Evolutionary conservation across 1,139 yeast species (phyloP).

Genomic region (Taiozyma sp.): DNA sequence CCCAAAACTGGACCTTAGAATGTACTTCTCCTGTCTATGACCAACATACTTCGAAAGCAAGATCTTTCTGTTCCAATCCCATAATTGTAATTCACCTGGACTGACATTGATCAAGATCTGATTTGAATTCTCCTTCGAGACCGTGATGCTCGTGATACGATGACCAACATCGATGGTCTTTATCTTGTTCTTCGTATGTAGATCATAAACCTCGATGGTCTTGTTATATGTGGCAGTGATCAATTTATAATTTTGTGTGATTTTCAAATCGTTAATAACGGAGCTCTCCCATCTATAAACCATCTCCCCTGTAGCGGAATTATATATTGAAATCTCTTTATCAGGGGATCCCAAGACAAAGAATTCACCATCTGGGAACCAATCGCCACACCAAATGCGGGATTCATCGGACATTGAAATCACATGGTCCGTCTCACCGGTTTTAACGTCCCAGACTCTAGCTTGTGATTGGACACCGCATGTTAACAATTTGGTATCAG

Average conservation of each 20-base stretch:
- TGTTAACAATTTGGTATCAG: constrained; percentile 54
- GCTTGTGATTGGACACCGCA: constrained; percentile 65
- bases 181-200: constrained; percentile 28
- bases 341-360: constrained; percentile 80
- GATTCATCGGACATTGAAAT: constrained; percentile 20
- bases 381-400: constrained; percentile 65
- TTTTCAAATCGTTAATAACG: constrained; percentile 65
- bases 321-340: constrained; percentile 61
- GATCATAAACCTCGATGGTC: constrained; percentile 50
- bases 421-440: constrained; percentile 25
- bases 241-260: constrained; percentile 62
- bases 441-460: constrained; percentile 55
- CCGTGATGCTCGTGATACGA: constrained; percentile 43
- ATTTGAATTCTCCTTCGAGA: constrained; percentile 37
- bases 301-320: constrained; percentile 38
- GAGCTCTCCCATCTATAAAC: constrained; percentile 27
- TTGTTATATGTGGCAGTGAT: constrained; percentile 62
- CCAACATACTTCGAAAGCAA: constrained; percentile 65
- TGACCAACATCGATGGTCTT: constrained; percentile 35
- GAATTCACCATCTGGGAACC: constrained; percentile 58
- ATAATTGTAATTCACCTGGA: constrained; percentile 78
- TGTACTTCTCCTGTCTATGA: constrained; percentile 63
- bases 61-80: constrained; percentile 54
- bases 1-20: constrained; percentile 80
- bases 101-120: constrained; percentile 57